Conservation (phyloP, 441 rosid genomes). For the Sinapis alba region DNA sequence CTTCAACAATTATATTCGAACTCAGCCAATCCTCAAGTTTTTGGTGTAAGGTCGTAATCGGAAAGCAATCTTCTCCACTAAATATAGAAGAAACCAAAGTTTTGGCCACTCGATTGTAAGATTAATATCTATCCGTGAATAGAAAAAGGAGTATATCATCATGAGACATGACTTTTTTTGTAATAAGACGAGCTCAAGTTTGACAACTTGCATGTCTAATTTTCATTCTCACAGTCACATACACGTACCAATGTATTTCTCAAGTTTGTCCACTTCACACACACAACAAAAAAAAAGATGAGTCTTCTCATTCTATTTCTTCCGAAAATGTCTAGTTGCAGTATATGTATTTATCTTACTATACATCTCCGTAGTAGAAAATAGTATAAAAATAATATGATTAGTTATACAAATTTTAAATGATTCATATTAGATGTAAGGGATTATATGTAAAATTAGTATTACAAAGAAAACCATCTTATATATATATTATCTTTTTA, state of each 20-base stretch:
- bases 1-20: constrained; percentile 28
- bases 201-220: constrained; percentile 37
- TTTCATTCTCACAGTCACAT: constrained; percentile 23
- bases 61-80: constrained; percentile 33
- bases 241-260: constrained; percentile 24
- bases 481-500: not conserved
- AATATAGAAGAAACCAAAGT: constrained; percentile 12
- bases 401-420: not conserved
- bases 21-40: constrained; percentile 7
- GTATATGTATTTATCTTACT: not conserved
- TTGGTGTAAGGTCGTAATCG: constrained; percentile 31
- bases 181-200: constrained; percentile 38
- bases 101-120: constrained; percentile 22
- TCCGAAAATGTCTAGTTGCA: not conserved
- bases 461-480: not conserved
- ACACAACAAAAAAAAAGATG: constrained; percentile 15
- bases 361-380: not conserved
- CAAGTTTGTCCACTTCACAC: constrained; percentile 31
- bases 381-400: not conserved
- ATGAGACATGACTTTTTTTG: constrained; percentile 22
- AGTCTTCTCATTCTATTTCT: constrained; percentile 22
- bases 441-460: not conserved
- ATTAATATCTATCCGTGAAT: constrained; percentile 11
- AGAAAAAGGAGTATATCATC: constrained; percentile 16
- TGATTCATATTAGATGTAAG: not conserved